A percentile compares a stretch with the other conserved stretches of the same genome.
Conservation (phyloP, 164 flowering plant species). For the Platanus orientalis region DNA sequence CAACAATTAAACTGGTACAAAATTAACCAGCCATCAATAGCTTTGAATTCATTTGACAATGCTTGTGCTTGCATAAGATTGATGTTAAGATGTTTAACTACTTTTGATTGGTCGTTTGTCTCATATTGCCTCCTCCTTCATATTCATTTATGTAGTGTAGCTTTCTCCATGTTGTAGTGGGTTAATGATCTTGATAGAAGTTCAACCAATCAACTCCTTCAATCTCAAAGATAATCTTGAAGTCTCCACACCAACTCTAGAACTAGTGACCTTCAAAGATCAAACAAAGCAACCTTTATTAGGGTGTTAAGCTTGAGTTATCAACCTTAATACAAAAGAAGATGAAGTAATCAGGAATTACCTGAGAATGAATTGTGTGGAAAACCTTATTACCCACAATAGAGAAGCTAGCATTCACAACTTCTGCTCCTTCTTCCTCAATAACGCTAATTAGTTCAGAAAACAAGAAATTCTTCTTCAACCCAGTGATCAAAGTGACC, state of each 20-base stretch:
- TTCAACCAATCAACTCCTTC: slow-evolving; percentile 29
- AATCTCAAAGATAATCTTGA: slow-evolving; percentile 39
- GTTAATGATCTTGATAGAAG: too few relatives aligned
- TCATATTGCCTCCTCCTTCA: too few relatives aligned
- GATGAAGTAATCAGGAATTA: neutral
- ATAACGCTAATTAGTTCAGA: slow-evolving; percentile 34
- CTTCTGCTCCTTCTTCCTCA: slow-evolving; percentile 51
- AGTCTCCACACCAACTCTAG: slow-evolving; percentile 54
- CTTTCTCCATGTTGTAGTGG: too few relatives aligned
- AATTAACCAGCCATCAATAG: too few relatives aligned
- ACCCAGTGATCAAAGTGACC: slow-evolving; percentile 38
- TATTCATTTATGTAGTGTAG: too few relatives aligned
- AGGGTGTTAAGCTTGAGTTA: neutral
- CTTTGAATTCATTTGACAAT: too few relatives aligned
- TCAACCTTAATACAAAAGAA: too few relatives aligned
- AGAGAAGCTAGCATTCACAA: slow-evolving; percentile 34
- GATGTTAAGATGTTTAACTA: too few relatives aligned
- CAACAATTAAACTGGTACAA: too few relatives aligned
- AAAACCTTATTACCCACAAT: slow-evolving; percentile 32
- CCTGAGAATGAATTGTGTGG: slow-evolving; percentile 28
- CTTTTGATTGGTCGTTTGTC: too few relatives aligned
- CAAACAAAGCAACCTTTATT: neutral
- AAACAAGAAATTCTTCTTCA: slow-evolving; percentile 35
- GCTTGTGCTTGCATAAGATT: too few relatives aligned
- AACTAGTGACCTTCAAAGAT: slow-evolving; percentile 30